Evolutionary conservation across 1,284 basidiomycete genomes (phyloP).

Genomic region (Inonotus hispidus): DNA sequence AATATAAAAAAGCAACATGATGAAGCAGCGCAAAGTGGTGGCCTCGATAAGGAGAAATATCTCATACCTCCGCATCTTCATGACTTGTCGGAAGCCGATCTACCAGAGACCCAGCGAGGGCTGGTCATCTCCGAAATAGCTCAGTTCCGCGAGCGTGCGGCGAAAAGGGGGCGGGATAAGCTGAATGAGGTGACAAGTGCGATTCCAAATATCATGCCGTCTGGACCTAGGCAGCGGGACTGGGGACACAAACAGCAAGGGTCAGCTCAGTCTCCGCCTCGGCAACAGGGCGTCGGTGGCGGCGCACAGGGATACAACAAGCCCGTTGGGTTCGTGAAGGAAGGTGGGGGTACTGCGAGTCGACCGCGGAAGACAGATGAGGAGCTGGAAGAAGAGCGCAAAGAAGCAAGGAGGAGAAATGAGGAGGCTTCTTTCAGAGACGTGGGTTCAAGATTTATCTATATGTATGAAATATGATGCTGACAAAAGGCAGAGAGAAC

Average conservation of each 20-base stretch:
- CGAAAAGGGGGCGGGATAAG: constrained; percentile 83
- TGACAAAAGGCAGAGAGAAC: constrained; percentile 55
- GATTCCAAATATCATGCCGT: constrained; percentile 39
- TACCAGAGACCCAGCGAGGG: constrained; percentile 92
- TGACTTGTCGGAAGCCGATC: constrained; percentile 90
- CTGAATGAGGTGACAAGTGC: constrained; percentile 42
- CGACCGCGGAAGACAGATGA: constrained; percentile 69
- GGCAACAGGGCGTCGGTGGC: constrained; percentile 48
- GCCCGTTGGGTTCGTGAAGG: constrained; percentile 76
- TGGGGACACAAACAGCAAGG: constrained; percentile 61
- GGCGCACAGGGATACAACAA: constrained; percentile 72
- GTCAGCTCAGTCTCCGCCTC: constrained; percentile 28
- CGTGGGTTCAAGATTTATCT: constrained; percentile 44
- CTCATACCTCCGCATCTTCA: constrained; percentile 92
- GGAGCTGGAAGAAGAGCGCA: constrained; percentile 74
- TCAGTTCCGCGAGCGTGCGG: constrained; percentile 84
- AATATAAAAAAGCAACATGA: constrained; percentile 61
- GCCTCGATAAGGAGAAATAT: constrained; percentile 72
- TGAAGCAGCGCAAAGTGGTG: constrained; percentile 58
- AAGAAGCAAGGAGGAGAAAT: constrained; percentile 65
- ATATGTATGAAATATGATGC: background rate
- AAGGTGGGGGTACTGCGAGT: constrained; percentile 27
- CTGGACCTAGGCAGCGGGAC: constrained; percentile 67
- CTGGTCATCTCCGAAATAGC: constrained; percentile 94
- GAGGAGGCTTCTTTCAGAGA: constrained; percentile 81